Evolutionary conservation across 2,329 filamentous ascomycete genomes (phyloP).

Genomic region (Diplodia mutila): DNA sequence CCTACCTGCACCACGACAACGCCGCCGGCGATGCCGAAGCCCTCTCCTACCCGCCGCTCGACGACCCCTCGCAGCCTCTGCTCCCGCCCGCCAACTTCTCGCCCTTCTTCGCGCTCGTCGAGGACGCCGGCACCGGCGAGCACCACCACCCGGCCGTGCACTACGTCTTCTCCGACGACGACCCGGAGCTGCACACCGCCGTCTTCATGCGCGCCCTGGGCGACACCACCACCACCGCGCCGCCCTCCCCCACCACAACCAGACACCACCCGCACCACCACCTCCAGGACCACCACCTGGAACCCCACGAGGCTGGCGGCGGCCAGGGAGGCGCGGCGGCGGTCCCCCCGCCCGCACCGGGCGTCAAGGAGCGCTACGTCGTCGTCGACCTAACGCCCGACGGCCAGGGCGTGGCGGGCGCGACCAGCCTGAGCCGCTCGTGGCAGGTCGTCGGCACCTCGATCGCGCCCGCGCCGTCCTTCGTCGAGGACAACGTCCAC

Average conservation of each 20-base stretch:
- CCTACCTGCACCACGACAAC: background rate
- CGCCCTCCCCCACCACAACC: constrained; percentile 30
- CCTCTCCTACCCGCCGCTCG: constrained; percentile 9
- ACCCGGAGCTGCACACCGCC: constrained; percentile 73
- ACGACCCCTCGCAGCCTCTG: constrained; percentile 3
- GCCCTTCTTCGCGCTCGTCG: constrained; percentile 84
- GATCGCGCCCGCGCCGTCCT: constrained; percentile 65
- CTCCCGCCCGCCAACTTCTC: constrained; percentile 56
- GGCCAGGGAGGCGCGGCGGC: constrained; percentile 31
- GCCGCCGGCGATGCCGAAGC: constrained; percentile 21
- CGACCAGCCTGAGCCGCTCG: constrained; percentile 71
- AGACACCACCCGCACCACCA: constrained; percentile 33
- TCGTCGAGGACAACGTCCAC: constrained; percentile 51
- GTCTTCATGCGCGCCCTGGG: constrained; percentile 63
- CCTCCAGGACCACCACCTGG: constrained; percentile 35
- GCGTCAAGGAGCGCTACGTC: constrained; percentile 59
- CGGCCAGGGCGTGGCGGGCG: constrained; percentile 62
- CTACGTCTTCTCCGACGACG: constrained; percentile 93
- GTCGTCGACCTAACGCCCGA: constrained; percentile 57
- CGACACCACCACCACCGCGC: constrained; percentile 43
- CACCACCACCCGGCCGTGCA: constrained; percentile 84
- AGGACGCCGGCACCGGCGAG: constrained; percentile 72
- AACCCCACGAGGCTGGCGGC: constrained; percentile 23
- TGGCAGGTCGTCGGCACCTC: constrained; percentile 68
- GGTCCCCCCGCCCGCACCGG: constrained; percentile 52